Evolutionary conservation across 352 stramenopile genomes (phyloP).

Genomic region (Pythium coloratum): DNA sequence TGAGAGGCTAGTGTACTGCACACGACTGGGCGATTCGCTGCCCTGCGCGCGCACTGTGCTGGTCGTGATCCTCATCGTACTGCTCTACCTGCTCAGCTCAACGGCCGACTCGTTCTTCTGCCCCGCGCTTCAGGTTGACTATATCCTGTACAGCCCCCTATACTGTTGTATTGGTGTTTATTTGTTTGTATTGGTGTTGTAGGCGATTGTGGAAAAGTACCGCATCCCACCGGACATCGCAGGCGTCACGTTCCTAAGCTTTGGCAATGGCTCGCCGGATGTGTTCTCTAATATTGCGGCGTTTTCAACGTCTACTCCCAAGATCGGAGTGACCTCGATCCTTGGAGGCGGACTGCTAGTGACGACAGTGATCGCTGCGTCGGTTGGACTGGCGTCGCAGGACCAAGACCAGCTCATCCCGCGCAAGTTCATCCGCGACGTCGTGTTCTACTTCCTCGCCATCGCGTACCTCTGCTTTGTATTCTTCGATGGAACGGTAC

Average conservation of each 20-base stretch:
- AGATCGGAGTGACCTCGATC: conserved; percentile 69
- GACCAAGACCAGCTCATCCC: conserved; percentile 76
- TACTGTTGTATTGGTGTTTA: no score
- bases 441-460: conserved; percentile 70
- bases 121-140: conserved; percentile 57
- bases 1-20: conserved; percentile 61
- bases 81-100: conserved; percentile 80
- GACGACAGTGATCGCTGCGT: conserved; percentile 78
- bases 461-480: conserved; percentile 72
- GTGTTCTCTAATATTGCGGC: conserved; percentile 83
- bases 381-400: conserved; percentile 65
- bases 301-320: conserved; percentile 60
- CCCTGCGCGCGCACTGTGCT: conserved; percentile 40
- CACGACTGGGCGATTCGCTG: conserved; percentile 42
- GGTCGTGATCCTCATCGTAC: conserved; percentile 48
- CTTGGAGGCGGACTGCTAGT: conserved; percentile 69
- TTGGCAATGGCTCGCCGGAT: conserved; percentile 75
- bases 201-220: conserved; percentile 76
- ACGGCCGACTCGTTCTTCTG: conserved; percentile 86
- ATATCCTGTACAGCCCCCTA: neutral
- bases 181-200: neutral
- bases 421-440: conserved; percentile 71
- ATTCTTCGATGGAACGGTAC: conserved; percentile 60
- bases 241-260: conserved; percentile 81
- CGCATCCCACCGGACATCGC: conserved; percentile 71